Base-by-base conservation (phyloP, 768 basidiomycete species). In the Trametes cinnabarina region DNA sequence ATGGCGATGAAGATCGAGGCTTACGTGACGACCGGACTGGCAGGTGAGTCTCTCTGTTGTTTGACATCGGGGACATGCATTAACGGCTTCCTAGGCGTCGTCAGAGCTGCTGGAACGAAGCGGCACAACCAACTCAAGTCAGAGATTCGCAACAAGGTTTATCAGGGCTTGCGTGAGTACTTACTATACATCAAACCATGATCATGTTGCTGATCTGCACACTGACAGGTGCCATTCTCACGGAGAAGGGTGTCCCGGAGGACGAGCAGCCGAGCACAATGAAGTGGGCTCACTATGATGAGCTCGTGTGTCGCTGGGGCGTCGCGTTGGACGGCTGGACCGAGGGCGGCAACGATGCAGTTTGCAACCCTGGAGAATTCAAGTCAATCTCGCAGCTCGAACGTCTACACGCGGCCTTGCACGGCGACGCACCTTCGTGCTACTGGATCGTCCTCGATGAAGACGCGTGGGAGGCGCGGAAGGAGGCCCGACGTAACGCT, bases 1-100 rank as follows among this genome's bases (percentile, higher is more conserved):
- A 50, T 50, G 48, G 48, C 48, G 32, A 35, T 50, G 34, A 50
- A 22, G 34, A 50, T 50, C 22, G 48, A 50, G 25, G 48, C 48
- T 4, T 35, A 26, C 19, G 20, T 50, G 12, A 50, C 48, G 14
- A 25, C 48, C 9, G 48, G 48, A 22, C 19, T 25, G 34, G 34
- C 48, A 37, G 48, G 48, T 50, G 25, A 20, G 37, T 50, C 32
- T 5, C 30, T 32, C 30, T 50, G 5, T 20, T 37, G 15, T 11
- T 34, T 26, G 34, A 12, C 15, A 35, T 9, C 11, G 30, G 10
- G 23, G 20, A 22, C 25, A 50, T 40, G 34, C 22, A 20, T 25
- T 25, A 23, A 48, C 22, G 25, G 23, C 34, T 8, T 50, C 11
- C 7, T 26, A 50, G 48, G 48, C 17, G 32, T 50, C 25, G 11